Conservation (phyloP, 805 yeast species). For the Saccharomycopsis javanensis region DNA sequence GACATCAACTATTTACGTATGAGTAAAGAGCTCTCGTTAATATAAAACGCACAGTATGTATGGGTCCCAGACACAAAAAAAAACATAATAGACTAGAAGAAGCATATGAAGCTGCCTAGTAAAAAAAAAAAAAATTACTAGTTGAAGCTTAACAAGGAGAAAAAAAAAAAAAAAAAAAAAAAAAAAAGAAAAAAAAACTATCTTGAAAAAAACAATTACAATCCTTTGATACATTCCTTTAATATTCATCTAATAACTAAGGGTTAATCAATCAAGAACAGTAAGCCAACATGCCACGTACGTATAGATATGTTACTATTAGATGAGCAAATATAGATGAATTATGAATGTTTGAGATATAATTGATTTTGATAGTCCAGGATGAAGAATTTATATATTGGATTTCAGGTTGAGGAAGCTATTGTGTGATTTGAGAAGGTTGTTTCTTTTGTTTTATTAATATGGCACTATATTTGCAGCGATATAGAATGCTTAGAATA, state of each 20-base stretch:
- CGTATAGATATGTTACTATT: conserved; percentile 10
- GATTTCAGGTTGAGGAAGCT: too few relatives aligned
- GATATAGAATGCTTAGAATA: too few relatives aligned
- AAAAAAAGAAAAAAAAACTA: conserved; percentile 5
- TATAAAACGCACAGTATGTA: neutral
- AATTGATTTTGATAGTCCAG: neutral
- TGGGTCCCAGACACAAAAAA: neutral
- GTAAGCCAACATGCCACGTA: conserved; percentile 20
- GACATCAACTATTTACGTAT: neutral
- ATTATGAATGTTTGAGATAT: neutral
- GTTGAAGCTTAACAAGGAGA: too few relatives aligned
- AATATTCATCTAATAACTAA: conserved; percentile 1
- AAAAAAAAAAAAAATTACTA: neutral
- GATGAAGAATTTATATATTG: neutral
- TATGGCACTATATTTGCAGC: too few relatives aligned
- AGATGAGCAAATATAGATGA: neutral
- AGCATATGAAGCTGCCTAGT: neutral
- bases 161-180: neutral
- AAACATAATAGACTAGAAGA: neutral
- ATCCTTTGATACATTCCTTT: conserved; percentile 1
- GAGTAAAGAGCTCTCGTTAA: neutral
- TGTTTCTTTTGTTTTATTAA: too few relatives aligned
- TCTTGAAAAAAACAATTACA: conserved; percentile 3
- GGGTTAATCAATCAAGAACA: conserved; percentile 14
- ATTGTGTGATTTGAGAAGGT: too few relatives aligned